Evolutionary conservation across 441 rosid species (phyloP).

Genomic region (Flueggea neowawraea): DNA sequence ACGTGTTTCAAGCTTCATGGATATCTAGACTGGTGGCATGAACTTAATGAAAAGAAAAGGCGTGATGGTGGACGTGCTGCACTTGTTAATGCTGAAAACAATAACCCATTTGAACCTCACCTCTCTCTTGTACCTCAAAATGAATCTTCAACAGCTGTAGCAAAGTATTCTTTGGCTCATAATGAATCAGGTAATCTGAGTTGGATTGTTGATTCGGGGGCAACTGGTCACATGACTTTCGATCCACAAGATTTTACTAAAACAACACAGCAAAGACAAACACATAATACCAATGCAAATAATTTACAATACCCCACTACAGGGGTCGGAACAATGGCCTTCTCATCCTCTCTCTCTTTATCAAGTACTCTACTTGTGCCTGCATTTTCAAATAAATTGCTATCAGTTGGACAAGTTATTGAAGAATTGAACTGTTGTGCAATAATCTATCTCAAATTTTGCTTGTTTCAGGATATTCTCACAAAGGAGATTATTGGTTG

Average conservation of each 20-base stretch:
- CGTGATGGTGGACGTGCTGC: too few species aligned
- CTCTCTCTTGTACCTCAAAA: too few species aligned
- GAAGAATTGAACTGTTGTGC: conserved; percentile 2
- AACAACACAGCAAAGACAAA: not conserved
- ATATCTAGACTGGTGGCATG: too few species aligned
- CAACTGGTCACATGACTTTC: not conserved
- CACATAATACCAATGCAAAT: not conserved
- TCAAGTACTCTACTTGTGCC: not conserved
- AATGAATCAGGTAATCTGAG: too few species aligned
- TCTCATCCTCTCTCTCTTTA: not conserved
- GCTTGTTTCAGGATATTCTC: conserved; percentile 3
- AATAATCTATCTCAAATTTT: not conserved
- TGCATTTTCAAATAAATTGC: not conserved
- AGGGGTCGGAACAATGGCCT: not conserved
- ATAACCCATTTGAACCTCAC: too few species aligned
- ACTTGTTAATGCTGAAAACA: too few species aligned
- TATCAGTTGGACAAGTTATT: not conserved
- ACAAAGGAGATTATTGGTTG: conserved; percentile 4
- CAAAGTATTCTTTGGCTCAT: too few species aligned
- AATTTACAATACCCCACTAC: not conserved
- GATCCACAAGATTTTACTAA: not conserved
- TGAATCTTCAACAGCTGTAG: too few species aligned
- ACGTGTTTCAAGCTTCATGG: too few species aligned
- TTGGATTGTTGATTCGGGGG: not conserved
- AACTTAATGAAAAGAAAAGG: too few species aligned